Evolutionary conservation across 208 protist species (phyloP).

Genomic region (Borovskyia barvae): DNA sequence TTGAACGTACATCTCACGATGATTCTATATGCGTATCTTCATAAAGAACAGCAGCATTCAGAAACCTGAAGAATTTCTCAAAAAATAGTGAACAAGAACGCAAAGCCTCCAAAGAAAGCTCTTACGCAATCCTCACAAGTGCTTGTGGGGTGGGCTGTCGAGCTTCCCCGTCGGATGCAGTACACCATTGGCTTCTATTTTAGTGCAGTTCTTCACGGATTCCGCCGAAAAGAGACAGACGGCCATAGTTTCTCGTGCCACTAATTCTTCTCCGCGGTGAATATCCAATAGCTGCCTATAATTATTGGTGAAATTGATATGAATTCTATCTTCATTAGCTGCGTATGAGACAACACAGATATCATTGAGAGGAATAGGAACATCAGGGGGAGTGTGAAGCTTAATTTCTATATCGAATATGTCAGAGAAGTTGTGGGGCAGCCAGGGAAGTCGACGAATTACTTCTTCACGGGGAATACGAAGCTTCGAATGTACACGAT

Average conservation of each 20-base stretch:
- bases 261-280: slow-evolving; percentile 8
- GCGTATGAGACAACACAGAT: slow-evolving; percentile 17
- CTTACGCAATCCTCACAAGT: neutral
- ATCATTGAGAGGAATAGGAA: slow-evolving; percentile 14
- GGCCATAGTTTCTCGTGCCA: slow-evolving; percentile 2
- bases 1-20: too few relatives aligned
- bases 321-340: slow-evolving; percentile 8
- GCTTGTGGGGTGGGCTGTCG: too few relatives aligned
- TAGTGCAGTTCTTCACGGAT: neutral
- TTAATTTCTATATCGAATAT: slow-evolving; percentile 21
- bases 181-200: neutral
- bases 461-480: slow-evolving; percentile 14
- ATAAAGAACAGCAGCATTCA: too few relatives aligned
- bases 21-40: too few relatives aligned
- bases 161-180: too few relatives aligned
- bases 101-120: neutral
- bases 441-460: slow-evolving; percentile 28
- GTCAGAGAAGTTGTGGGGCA: neutral
- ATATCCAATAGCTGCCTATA: slow-evolving; percentile 20
- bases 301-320: slow-evolving; percentile 10
- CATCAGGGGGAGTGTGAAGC: slow-evolving; percentile 23
- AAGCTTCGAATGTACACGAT: slow-evolving; percentile 13
- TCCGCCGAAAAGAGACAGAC: slow-evolving; percentile 8
- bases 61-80: neutral
- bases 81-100: neutral